These are phyloP conservation scores for Rhododendron molle DNA, from an alignment of 148 eudicot genomes.

Conservation along the genomic window DNA sequence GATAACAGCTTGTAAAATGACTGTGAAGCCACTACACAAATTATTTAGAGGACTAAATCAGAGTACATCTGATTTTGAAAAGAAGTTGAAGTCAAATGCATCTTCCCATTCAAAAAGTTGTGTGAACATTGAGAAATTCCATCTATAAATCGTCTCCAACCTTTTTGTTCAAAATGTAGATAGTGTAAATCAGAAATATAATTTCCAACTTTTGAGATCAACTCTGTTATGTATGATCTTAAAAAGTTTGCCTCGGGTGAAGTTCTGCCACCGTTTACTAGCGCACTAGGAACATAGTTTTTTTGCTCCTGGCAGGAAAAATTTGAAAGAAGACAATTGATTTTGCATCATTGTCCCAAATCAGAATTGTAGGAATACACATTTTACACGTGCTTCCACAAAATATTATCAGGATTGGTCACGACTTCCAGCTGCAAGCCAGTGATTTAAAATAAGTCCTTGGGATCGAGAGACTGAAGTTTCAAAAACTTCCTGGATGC, in stretches of 20 bases:
- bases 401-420: neutral
- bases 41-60: neutral
- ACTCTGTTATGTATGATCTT: neutral
- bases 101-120: neutral
- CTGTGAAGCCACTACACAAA: neutral
- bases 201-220: neutral
- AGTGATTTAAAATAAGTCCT: constrained; percentile 1
- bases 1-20: neutral
- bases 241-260: neutral
- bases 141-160: neutral
- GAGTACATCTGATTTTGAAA: neutral
- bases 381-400: neutral
- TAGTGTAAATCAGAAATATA: neutral
- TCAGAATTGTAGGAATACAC: neutral
- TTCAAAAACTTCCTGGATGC: neutral
- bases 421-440: neutral
- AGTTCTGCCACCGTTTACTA: neutral
- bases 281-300: neutral
- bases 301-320: neutral
- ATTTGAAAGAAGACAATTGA: neutral
- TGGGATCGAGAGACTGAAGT: neutral
- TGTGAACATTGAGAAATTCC: neutral
- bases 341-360: neutral
- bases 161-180: neutral
- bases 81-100: neutral